Conservation (phyloP, 108 stramenopile genomes). For the Cyclostephanos tholiformis region DNA sequence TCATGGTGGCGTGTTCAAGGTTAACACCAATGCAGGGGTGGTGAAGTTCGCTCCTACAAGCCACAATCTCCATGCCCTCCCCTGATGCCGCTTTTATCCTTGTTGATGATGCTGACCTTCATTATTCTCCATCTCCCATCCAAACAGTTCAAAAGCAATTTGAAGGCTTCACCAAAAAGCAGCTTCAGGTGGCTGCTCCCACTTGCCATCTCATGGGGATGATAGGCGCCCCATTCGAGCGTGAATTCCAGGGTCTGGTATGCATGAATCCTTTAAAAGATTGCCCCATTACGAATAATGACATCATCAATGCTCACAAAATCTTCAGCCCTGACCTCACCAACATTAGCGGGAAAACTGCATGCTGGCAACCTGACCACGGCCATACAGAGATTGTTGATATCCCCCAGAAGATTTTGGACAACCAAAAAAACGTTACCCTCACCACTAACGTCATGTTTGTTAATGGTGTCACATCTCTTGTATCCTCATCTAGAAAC, state of each 20-base stretch:
- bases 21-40: not conserved
- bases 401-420: conserved; percentile 26
- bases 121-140: not conserved
- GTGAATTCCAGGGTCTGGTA: conserved; percentile 15
- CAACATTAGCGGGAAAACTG: conserved; percentile 29
- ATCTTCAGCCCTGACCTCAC: too few species aligned
- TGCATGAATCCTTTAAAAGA: conserved; percentile 19
- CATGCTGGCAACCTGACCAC: not conserved
- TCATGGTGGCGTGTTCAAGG: too few species aligned
- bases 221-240: conserved; percentile 7
- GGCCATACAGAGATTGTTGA: not conserved
- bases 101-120: not conserved
- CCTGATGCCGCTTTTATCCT: not conserved
- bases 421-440: conserved; percentile 28
- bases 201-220: conserved; percentile 5
- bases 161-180: conserved; percentile 9
- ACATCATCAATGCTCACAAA: conserved; percentile 43
- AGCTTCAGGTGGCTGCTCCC: not conserved
- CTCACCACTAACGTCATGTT: conserved; percentile 45
- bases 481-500: not conserved
- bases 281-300: conserved; percentile 41
- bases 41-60: not conserved
- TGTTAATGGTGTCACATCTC: not conserved
- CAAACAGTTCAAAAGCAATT: not conserved
- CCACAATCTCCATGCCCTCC: not conserved